Evolutionary conservation across 148 eudicot species (phyloP), one percentile per base, ranked within the genome.

Genomic region (Diospyros kaki): DNA sequence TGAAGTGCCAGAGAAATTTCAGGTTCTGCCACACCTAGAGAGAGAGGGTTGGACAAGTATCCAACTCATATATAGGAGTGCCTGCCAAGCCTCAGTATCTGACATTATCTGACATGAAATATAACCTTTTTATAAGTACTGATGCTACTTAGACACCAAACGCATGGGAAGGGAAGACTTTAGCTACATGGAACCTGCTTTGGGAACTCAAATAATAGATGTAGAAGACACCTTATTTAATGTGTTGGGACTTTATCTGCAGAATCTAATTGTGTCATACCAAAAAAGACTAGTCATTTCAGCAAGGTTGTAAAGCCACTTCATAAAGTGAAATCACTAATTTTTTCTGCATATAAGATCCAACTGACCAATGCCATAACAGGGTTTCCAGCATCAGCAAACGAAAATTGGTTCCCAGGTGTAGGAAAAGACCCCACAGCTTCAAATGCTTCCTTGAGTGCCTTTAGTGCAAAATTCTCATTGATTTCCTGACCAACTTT

Each of bases 341-440:
- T 50, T 50, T 60, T 28, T 64, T 74, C 46, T 28, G 51, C 17
- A n/a, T 46, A 38, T 39, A 46, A 76, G 62, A 9, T 51, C 40
- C 54, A 54, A 83, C 95, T 74, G 84, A 95, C 98, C 94, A 95
- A 65, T 70, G 97, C 83, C 98, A 95, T 92, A 68, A 89, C 97
- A 76, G 98, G 94, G 78, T 95, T 95, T 73, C 94, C 96, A 44
- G 92, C 97, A 80, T 95, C 92, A 78, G 96, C 87, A 83, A 95
- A 95, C 44, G 92, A 90, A 64, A 90, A 76, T 68, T 77, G 83
- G 58, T 83, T 89, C 55, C 83, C 83, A 51, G 85, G 81, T 4
- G 75, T 73, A 72, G 85, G 86, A 59, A 76, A 81, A 70, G 81
- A 86, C 64, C 92, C 97, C 75, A 89, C 94, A 68, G 83, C 83